Evolutionary conservation across 2,329 filamentous ascomycete genomes (phyloP), one percentile per base, ranked within the genome.

Genomic region (Claviceps fusiformis): DNA sequence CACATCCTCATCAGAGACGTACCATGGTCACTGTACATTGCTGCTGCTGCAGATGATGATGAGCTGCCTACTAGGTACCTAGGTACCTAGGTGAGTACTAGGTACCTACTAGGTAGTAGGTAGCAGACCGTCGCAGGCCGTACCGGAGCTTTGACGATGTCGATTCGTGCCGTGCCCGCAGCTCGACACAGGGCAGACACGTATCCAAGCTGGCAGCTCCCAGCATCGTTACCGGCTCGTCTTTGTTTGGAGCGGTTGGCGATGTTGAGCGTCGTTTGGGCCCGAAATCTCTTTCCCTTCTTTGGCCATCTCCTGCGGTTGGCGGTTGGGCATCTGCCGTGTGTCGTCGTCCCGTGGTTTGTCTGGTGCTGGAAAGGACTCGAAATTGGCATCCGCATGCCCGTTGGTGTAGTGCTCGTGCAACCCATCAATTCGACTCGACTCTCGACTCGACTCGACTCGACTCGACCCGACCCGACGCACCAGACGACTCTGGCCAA

Each of bases 371-470:
- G 43, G 24, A 24, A 45, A 24, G 9, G 24, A 45, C 43, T 45
- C 43, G 43, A 45, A 13, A 45, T 47, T 47, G 45, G 45, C 15
- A 17, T 48, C 46, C 55, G 48, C 47, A 54, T 33, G 43, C 47
- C 52, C 51, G 52, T 41, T 54, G 35, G 13, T 39, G 48, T 51
- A 46, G 44, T 48, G 27, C 39, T 53, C 55, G 51, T 33, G 50
- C 39, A 47, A 41, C 46, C 45, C 13, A n/a, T n/a, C n/a, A n/a
- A 41, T 41, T 49, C 27, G 19, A 44, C 50, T 53, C 46, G 35
- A 54, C 35, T 24, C 44, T 13, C 37, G 11, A 41, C 31, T 33
- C n/a, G n/a, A n/a, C n/a, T n/a, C n/a, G n/a, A n/a, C n/a, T n/a
- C n/a, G n/a, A n/a, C n/a, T n/a, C n/a, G n/a, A n/a, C n/a, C n/a